These are phyloP conservation scores for Plasmodium ovale DNA, from an alignment of 169 alveolate genomes.

Conservation along the genomic window DNA sequence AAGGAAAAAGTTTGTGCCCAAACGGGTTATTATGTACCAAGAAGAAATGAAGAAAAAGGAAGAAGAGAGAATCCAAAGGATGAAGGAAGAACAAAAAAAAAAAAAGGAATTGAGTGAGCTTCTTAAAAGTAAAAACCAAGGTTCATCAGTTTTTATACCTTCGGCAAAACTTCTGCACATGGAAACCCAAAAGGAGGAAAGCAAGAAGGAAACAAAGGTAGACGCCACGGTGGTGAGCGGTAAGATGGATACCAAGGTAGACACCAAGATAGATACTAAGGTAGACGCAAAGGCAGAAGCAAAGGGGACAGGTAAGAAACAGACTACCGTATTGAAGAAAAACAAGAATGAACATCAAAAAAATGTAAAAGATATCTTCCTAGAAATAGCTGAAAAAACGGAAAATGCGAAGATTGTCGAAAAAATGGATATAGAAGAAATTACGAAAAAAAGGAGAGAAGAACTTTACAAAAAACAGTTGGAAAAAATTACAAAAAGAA, in stretches of 20 bases:
- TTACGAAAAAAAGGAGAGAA: constrained; percentile 47
- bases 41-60: constrained; percentile 31
- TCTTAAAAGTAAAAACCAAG: constrained; percentile 38
- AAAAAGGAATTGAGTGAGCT: constrained; percentile 42
- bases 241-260: not conserved
- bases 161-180: constrained; percentile 55
- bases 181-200: constrained; percentile 23
- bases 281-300: not conserved
- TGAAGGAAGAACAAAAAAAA: constrained; percentile 37
- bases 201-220: constrained; percentile 7
- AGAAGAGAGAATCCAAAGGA: constrained; percentile 2
- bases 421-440: constrained; percentile 67
- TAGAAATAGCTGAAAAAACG: constrained; percentile 73
- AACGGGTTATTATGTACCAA: constrained; percentile 52
- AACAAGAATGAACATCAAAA: constrained; percentile 4
- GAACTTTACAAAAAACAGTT: constrained; percentile 57
- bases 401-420: constrained; percentile 77
- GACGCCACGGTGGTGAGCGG: too few species aligned
- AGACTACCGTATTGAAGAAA: not conserved
- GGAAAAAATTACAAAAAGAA: constrained; percentile 53
- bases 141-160: constrained; percentile 65
- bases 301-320: not conserved
- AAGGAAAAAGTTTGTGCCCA: constrained; percentile 39
- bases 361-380: constrained; percentile 21
- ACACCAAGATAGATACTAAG: not conserved